These are phyloP conservation scores for Crucibulum laeve DNA, from an alignment of 768 basidiomycete genomes.

Conservation along the genomic window DNA sequence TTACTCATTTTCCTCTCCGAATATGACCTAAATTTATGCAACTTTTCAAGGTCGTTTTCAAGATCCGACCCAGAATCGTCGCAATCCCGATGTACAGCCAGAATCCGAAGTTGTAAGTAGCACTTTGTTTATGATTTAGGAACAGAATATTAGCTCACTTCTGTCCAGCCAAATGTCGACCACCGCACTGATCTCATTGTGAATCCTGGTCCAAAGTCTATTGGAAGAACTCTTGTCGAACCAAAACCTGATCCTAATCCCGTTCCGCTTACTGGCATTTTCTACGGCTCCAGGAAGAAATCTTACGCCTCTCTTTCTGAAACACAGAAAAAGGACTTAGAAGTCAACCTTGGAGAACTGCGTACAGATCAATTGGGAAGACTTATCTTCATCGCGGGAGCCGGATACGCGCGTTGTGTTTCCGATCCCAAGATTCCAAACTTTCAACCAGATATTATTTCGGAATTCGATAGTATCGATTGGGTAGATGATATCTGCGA, in stretches of 20 bases:
- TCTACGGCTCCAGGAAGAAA: slow-evolving; percentile 13
- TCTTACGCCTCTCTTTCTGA: too few species aligned
- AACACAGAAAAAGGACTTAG: too few species aligned
- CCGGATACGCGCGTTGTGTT: slow-evolving; percentile 16
- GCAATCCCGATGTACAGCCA: too few species aligned
- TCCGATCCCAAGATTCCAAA: slow-evolving; percentile 9
- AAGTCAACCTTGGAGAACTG: slow-evolving; percentile 17
- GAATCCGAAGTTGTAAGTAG: too few species aligned
- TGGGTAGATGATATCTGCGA: slow-evolving; percentile 30
- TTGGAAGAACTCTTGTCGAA: too few species aligned
- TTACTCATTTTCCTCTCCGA: too few species aligned
- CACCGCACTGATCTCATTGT: not conserved
- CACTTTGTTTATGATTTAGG: too few species aligned
- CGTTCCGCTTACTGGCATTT: slow-evolving; percentile 11
- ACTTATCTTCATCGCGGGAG: slow-evolving; percentile 24
- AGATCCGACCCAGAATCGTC: too few species aligned
- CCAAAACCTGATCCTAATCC: not conserved
- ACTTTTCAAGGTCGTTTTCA: too few species aligned
- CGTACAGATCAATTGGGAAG: slow-evolving; percentile 20
- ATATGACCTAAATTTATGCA: too few species aligned
- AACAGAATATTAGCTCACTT: too few species aligned
- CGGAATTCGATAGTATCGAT: slow-evolving; percentile 24
- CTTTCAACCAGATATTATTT: slow-evolving; percentile 18
- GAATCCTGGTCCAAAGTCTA: slow-evolving; percentile 2
- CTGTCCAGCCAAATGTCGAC: too few species aligned